Conservation (phyloP, 2,329 filamentous ascomycete species). For the Incumbomyces lentus region DNA sequence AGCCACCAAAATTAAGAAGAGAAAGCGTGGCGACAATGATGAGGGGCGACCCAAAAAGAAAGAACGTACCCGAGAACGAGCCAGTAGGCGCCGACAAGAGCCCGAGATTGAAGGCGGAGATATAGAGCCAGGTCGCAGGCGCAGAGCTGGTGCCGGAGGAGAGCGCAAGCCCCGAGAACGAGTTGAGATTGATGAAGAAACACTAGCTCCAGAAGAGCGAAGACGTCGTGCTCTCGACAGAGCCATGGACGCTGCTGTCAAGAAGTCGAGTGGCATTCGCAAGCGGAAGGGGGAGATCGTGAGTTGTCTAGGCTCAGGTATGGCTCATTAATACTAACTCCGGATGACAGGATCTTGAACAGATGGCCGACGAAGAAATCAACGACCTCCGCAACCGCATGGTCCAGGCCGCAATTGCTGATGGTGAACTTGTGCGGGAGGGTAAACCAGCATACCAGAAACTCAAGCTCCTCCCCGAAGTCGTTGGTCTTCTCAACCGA, state of each 20-base stretch:
- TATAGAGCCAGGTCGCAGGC: slow-evolving; percentile 43
- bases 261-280: slow-evolving; percentile 61
- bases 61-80: slow-evolving; percentile 44
- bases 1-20: slow-evolving; percentile 52
- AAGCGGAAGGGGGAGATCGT: slow-evolving; percentile 82
- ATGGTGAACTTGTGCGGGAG: slow-evolving; percentile 69
- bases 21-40: slow-evolving; percentile 51
- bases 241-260: slow-evolving; percentile 79
- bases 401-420: slow-evolving; percentile 78
- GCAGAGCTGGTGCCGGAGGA: slow-evolving; percentile 41
- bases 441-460: slow-evolving; percentile 82
- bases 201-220: slow-evolving; percentile 59
- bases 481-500: slow-evolving; percentile 77
- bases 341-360: slow-evolving; percentile 63
- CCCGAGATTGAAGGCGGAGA: slow-evolving; percentile 42
- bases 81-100: slow-evolving; percentile 56
- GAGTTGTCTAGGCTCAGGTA: slow-evolving; percentile 21
- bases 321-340: slow-evolving; percentile 12
- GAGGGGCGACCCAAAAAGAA: slow-evolving; percentile 62
- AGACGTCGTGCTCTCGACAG: slow-evolving; percentile 73
- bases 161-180: slow-evolving; percentile 40
- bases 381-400: slow-evolving; percentile 78
- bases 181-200: slow-evolving; percentile 62
- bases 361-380: slow-evolving; percentile 81
- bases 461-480: slow-evolving; percentile 83